These are phyloP conservation scores for Acer saccharum DNA, from an alignment of 345 rosid genomes.

Conservation along the genomic window DNA sequence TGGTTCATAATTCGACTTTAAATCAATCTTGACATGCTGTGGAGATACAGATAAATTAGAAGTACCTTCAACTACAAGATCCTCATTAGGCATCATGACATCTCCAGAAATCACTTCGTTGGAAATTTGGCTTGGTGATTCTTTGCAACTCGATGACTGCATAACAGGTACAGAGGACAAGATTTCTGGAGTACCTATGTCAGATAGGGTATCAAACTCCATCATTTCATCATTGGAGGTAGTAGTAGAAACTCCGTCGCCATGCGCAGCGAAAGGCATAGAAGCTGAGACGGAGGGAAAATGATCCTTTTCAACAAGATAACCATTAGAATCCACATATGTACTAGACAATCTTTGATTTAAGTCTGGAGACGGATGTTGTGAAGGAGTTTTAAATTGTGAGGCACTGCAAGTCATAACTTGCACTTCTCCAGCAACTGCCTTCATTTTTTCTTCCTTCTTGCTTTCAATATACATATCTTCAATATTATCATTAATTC, in stretches of 20 bases:
- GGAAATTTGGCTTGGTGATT: conserved; percentile 28
- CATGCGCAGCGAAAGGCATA: conserved; percentile 32
- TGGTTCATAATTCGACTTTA: conserved; percentile 25
- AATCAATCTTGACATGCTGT: conserved; percentile 31
- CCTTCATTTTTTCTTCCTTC: conserved; percentile 21
- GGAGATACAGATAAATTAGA: conserved; percentile 36
- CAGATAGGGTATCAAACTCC: conserved; percentile 39
- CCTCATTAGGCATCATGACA: conserved; percentile 34
- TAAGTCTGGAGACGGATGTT: conserved; percentile 24
- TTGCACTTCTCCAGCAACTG: conserved; percentile 36
- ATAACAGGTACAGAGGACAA: conserved; percentile 24
- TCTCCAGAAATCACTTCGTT: conserved; percentile 33
- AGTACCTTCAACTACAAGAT: conserved; percentile 29
- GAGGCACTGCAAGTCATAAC: conserved; percentile 21
- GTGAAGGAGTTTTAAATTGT: conserved; percentile 29
- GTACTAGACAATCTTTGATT: conserved; percentile 28
- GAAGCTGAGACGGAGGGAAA: conserved; percentile 30
- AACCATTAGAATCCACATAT: conserved; percentile 30
- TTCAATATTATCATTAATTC: conserved; percentile 25
- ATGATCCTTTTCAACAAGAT: conserved; percentile 26
- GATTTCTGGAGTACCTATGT: conserved; percentile 43
- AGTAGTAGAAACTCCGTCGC: conserved; percentile 35
- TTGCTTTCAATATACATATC: conserved; percentile 34
- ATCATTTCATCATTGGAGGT: conserved; percentile 39
- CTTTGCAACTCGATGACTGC: conserved; percentile 28